These are phyloP conservation scores for Talaromyces adpressus DNA, from an alignment of 495 filamentous ascomycete species.

Conservation along the genomic window DNA sequence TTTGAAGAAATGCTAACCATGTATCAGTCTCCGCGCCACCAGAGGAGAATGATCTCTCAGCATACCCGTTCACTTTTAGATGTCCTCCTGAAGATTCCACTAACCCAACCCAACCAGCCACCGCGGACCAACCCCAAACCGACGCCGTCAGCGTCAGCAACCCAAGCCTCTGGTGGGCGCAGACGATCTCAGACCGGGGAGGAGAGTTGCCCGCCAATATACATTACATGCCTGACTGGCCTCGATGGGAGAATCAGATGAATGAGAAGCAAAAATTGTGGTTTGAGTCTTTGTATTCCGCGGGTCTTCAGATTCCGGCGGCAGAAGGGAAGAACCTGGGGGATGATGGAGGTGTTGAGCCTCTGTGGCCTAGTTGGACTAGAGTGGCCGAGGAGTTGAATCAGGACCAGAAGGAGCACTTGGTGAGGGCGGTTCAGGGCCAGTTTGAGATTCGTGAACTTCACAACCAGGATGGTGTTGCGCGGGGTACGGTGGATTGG, in stretches of 20 bases:
- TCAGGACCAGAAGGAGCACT: not conserved
- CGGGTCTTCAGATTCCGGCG: not conserved
- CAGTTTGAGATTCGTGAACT: not conserved
- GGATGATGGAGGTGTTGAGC: not conserved
- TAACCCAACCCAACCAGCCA: not conserved
- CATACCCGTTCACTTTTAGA: not conserved
- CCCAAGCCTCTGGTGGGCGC: not conserved
- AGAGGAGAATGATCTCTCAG: not conserved
- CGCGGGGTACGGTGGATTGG: not conserved
- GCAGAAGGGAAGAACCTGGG: not conserved
- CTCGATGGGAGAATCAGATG: not conserved
- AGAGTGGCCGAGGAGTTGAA: not conserved
- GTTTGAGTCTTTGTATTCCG: not conserved
- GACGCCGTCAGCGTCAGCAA: not conserved
- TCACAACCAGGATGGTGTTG: not conserved
- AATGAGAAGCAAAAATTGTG: not conserved
- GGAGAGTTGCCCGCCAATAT: not conserved
- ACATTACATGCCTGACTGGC: not conserved
- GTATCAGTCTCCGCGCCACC: not conserved
- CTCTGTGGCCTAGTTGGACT: not conserved
- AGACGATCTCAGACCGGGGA: not conserved
- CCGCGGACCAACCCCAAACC: not conserved
- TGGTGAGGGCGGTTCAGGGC: not conserved
- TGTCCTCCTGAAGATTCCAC: not conserved
- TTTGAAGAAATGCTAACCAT: not conserved